phyloP scores from a whole-genome alignment of 2,329 filamentous ascomycete genomes.

The Apiospora rasikravindrae region DNA sequence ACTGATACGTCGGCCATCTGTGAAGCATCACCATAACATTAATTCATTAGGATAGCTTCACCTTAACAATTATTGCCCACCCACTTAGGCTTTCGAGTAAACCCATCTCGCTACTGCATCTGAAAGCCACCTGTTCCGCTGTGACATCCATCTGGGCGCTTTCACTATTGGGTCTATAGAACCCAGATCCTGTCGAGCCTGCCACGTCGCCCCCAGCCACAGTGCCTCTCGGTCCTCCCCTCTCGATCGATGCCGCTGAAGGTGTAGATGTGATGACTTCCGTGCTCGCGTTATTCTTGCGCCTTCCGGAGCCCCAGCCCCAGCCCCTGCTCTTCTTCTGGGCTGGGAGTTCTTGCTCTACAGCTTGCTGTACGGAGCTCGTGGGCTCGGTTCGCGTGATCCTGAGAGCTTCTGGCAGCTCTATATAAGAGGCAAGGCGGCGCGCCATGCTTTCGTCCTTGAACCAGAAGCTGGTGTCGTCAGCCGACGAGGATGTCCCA shows the following conservation, averaged over 20 bases:
- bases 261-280: not conserved
- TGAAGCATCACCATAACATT: not conserved
- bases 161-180: not conserved
- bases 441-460: conserved; percentile 50
- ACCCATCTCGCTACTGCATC: conserved; percentile 56
- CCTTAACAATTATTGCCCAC: conserved; percentile 53
- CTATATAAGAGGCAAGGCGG: conserved; percentile 50
- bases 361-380: conserved; percentile 37
- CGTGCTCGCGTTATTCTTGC: not conserved
- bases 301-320: conserved; percentile 33
- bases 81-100: conserved; percentile 57
- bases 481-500: conserved; percentile 32
- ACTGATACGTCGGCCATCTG: not conserved
- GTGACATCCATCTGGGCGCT: conserved; percentile 43
- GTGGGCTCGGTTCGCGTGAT: conserved; percentile 19
- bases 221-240: conserved; percentile 36
- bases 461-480: conserved; percentile 46
- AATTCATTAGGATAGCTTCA: conserved; percentile 33
- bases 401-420: conserved; percentile 29
- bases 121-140: conserved; percentile 55
- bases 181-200: not conserved
- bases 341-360: conserved; percentile 36
- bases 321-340: conserved; percentile 42
- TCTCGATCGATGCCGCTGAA: conserved; percentile 33
- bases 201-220: conserved; percentile 19